Evolutionary conservation across 345 rosid genomes (phyloP).

Genomic region (Boechera retrofracta): DNA sequence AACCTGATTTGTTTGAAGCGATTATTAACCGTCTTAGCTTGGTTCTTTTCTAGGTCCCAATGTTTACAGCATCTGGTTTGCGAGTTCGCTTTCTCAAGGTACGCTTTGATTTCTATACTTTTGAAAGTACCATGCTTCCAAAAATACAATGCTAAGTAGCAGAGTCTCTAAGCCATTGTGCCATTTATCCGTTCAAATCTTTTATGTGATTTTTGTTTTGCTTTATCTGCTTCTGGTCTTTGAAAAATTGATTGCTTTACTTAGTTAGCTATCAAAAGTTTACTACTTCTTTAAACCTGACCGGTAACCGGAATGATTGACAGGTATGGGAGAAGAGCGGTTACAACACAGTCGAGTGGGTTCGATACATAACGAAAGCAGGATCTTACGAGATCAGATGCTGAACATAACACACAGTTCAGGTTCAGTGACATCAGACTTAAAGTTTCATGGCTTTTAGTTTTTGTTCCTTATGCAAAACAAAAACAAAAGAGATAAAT

Average conservation of each 20-base stretch:
- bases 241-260: neutral
- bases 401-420: constrained; percentile 46
- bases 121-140: neutral
- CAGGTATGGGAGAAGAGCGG: constrained; percentile 99
- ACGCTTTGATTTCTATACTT: neutral
- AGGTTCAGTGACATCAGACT: constrained; percentile 29
- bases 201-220: neutral
- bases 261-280: constrained; percentile 15
- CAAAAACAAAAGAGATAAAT: constrained; percentile 14
- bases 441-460: constrained; percentile 29
- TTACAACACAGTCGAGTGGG: constrained; percentile 98
- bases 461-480: constrained; percentile 21
- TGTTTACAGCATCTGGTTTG: constrained; percentile 98
- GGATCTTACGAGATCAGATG: constrained; percentile 98
- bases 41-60: constrained; percentile 73
- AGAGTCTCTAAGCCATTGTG: constrained; percentile 8
- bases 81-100: constrained; percentile 99
- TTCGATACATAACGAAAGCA: constrained; percentile 93
- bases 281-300: constrained; percentile 1
- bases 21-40: constrained; percentile 18
- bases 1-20: neutral
- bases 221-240: neutral
- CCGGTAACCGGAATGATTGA: constrained; percentile 4
- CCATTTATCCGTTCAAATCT: neutral
- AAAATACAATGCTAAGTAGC: neutral